Evolutionary conservation across 257 asterid genomes (phyloP), one percentile per base, ranked within the genome.

Genomic region (Solanum dulcamara): DNA sequence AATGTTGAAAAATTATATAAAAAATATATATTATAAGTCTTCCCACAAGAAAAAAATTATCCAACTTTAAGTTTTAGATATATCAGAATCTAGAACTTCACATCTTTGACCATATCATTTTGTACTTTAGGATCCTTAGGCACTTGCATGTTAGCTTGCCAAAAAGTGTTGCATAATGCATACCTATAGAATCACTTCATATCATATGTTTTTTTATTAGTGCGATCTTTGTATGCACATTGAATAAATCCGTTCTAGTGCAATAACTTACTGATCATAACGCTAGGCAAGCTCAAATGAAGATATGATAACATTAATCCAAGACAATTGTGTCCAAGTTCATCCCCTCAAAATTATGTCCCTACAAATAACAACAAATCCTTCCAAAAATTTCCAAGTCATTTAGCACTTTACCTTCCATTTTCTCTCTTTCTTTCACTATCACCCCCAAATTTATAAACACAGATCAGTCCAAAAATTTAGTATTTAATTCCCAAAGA

Each of bases 251-350:
- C 9, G 6, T 0, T 57, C 10, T 57, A 14, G 1, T 0, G n/a
- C 4, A 57, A 57, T 62, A 62, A 13, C 1, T 62, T n/a, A n/a
- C n/a, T n/a, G n/a, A n/a, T n/a, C n/a, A n/a, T n/a, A n/a, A n/a
- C n/a, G n/a, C n/a, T n/a, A n/a, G n/a, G n/a, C n/a, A n/a, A n/a
- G n/a, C n/a, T n/a, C n/a, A n/a, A n/a, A n/a, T n/a, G n/a, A n/a
- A n/a, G n/a, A n/a, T n/a, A n/a, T n/a, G n/a, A n/a, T n/a, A n/a
- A n/a, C 32, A 46, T 14, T n/a, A 75, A 26, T 75, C 82, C 82
- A 75, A 75, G 17, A 30, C 20, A 88, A 88, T 10, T 28, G 40
- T 67, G 98, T 93, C 97, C 90, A 92, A 90, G 83, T 93, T 90
- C 97, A 93, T 90, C 92, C 93, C 67, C 92, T 90, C 86, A 60